Conservation (phyloP, 306 rosid genomes). For the Luffa aegyptiaca region DNA sequence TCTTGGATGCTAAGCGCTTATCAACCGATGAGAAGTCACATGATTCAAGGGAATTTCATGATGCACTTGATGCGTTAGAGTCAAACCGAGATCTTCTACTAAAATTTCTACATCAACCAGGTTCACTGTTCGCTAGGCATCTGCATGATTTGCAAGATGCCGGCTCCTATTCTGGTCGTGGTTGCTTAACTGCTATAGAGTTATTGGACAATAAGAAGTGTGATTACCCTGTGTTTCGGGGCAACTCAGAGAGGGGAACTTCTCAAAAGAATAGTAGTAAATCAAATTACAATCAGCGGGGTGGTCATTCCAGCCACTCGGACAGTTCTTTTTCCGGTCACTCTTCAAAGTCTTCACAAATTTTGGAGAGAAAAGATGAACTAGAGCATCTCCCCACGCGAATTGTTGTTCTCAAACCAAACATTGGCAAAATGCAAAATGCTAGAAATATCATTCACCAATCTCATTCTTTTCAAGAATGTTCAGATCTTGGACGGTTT, state of each 20-base stretch:
- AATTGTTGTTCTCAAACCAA: constrained; percentile 89
- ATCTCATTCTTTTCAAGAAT: constrained; percentile 53
- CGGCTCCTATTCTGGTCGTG: constrained; percentile 32
- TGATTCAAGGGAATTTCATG: constrained; percentile 61
- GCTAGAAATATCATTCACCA: constrained; percentile 29
- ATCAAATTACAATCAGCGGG: constrained; percentile 39
- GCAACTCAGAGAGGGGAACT: constrained; percentile 39
- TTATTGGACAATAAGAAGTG: constrained; percentile 26
- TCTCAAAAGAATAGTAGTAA: constrained; percentile 18
- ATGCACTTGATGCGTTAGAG: constrained; percentile 70
- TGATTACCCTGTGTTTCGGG: constrained; percentile 21
- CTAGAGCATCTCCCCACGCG: constrained; percentile 46
- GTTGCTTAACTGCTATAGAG: constrained; percentile 29
- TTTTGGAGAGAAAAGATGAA: constrained; percentile 33
- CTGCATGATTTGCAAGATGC: constrained; percentile 53
- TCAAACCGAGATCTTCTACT: constrained; percentile 81
- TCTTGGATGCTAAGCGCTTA: constrained; percentile 80
- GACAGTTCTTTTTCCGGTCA: constrained; percentile 34
- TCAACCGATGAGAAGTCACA: constrained; percentile 60
- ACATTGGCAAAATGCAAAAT: constrained; percentile 58
- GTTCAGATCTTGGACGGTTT: constrained; percentile 31
- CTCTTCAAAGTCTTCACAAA: constrained; percentile 36
- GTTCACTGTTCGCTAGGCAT: constrained; percentile 73
- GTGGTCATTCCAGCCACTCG: constrained; percentile 31
- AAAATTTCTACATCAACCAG: constrained; percentile 66